phyloP scores from a whole-genome alignment of 2,329 filamentous ascomycete genomes.

The Tolypocladium sp. region DNA sequence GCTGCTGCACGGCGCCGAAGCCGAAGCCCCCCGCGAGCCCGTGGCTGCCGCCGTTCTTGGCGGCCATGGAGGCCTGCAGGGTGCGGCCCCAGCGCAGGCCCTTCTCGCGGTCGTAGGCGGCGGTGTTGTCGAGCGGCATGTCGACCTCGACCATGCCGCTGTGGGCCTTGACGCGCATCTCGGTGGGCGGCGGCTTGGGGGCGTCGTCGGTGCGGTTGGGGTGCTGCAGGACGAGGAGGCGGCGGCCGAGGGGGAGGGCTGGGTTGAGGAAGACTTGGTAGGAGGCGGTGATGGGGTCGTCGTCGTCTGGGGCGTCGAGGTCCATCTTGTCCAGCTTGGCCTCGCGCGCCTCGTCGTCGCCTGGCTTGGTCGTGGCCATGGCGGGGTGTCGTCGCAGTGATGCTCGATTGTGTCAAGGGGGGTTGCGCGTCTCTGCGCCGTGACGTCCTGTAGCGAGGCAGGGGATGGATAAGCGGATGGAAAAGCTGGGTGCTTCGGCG shows the following conservation, averaged over 20 bases:
- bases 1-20: constrained; percentile 40
- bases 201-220: constrained; percentile 61
- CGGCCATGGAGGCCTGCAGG: constrained; percentile 50
- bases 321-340: constrained; percentile 12
- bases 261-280: constrained; percentile 88
- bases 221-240: constrained; percentile 81
- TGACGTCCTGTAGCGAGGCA: not conserved
- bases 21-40: constrained; percentile 68
- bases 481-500: not conserved
- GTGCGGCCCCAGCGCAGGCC: constrained; percentile 77
- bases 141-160: constrained; percentile 87
- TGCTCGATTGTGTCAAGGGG: not conserved
- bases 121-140: constrained; percentile 65
- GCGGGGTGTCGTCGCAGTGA: not conserved
- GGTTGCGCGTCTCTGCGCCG: not conserved
- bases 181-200: constrained; percentile 44
- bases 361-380: constrained; percentile 5
- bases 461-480: not conserved
- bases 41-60: constrained; percentile 55
- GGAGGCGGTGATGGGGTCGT: constrained; percentile 61
- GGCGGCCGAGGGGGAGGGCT: constrained; percentile 48
- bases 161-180: constrained; percentile 72
- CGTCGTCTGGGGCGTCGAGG: constrained; percentile 25
- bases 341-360: constrained; percentile 6
- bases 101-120: constrained; percentile 75